Base-by-base conservation (phyloP, 2,329 filamentous ascomycete genomes). In the Xylaria arbuscula region DNA sequence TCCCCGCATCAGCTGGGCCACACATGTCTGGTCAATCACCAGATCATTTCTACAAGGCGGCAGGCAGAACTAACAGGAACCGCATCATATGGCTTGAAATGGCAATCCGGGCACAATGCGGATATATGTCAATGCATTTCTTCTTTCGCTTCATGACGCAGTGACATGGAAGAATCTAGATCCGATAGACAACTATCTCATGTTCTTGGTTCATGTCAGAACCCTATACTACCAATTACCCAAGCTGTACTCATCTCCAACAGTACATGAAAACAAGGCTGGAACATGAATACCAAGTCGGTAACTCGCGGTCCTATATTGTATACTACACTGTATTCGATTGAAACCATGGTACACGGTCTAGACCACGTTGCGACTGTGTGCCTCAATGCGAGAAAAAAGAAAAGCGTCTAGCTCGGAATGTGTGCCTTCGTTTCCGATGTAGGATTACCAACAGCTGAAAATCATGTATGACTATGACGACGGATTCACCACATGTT, bases 1-100 rank as follows among this genome's bases (percentile, higher is more conserved):
- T 61, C 68, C 68, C 67, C 64, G 60, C 67, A 69, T 58, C 51
- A 2, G 28, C 68, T 64, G 55, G 57, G 67, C 60, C 32, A 50
- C 13, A 15, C 17, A 51, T 50, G 28, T 42, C 40, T 42, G 19
- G 64, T 47, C 57, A 51, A 64, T 69, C 64, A 69, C 60, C 54
- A 51, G 59, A 45, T 19, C 48, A 55, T 47, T 22, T 62, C 34
- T n/a, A 51, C 17, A 53, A 53, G 65, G 51, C 22, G 15, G 22
- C 22, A 45, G 7, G 36, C 54, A 15, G n/a, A 22, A 57, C 56
- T 50, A 38, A 17, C 24, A 53, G 34, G 24, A 19, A 40, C 50
- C 11, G 17, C 15, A 36, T 24, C 17, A 8, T n/a, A 45, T 42
- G 32, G 54, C 17, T 11, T 24, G 15, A 22, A 32, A 17, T 22